phyloP scores from a whole-genome alignment of 2,329 filamentous ascomycete species.

The Myotisia sp. region DNA sequence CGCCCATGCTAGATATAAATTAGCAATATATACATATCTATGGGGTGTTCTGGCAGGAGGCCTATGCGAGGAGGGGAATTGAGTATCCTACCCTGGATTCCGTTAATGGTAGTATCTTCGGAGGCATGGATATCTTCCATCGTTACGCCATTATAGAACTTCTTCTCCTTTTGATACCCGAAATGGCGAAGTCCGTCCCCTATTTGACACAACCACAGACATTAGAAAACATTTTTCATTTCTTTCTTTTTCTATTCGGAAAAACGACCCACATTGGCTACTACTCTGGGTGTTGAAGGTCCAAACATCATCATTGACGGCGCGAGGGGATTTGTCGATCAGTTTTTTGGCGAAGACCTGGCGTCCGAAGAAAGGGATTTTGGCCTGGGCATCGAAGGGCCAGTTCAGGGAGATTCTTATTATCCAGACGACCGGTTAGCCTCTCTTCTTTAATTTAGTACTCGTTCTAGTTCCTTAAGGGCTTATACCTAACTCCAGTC shows the following conservation, averaged over 20 bases:
- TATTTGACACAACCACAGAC: background rate
- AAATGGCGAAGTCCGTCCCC: slow-evolving; percentile 40
- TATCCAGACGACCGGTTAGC: background rate
- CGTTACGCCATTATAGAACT: slow-evolving; percentile 38
- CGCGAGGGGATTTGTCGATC: slow-evolving; percentile 37
- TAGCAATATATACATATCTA: background rate
- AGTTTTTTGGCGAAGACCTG: slow-evolving; percentile 42
- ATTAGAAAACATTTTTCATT: no score
- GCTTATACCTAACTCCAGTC: slow-evolving; percentile 34
- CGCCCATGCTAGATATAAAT: slow-evolving; percentile 5
- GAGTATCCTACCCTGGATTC: slow-evolving; percentile 35
- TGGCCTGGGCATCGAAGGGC: slow-evolving; percentile 41
- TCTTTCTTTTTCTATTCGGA: no score
- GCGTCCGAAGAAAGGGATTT: slow-evolving; percentile 42
- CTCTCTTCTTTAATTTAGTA: background rate
- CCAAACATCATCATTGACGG: slow-evolving; percentile 48
- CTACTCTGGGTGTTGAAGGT: slow-evolving; percentile 45
- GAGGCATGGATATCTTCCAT: slow-evolving; percentile 33
- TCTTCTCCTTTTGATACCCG: slow-evolving; percentile 23
- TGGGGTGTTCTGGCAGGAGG: background rate
- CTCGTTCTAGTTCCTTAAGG: background rate
- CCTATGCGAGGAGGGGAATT: no score
- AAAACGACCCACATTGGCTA: slow-evolving; percentile 32
- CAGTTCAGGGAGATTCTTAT: slow-evolving; percentile 45
- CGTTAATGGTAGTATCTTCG: slow-evolving; percentile 31